Base-by-base conservation (phyloP, 129 eudicot species). In the Smallanthus sonchifolius region DNA sequence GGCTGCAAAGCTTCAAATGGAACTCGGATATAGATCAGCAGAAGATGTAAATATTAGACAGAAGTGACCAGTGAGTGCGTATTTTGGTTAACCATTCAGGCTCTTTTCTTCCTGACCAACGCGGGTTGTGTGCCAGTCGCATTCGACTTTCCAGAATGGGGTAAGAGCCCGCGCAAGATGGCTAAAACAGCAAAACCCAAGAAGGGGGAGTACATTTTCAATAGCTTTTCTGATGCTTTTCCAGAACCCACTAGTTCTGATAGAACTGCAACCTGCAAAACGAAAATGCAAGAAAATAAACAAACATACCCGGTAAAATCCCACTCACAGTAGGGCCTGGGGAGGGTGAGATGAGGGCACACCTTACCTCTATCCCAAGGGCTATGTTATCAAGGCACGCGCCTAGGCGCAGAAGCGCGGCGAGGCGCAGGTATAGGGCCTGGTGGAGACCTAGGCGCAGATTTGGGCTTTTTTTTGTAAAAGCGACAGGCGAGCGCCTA, bases 181-280 rank as follows among this genome's bases (percentile, higher is more conserved):
- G 97, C 96, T 67, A 93, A 49, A 72, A 85, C 38, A 30, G 96
- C 86, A 54, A 88, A 72, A n/a, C 92, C 98, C 85, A 93, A 7
- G 76, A 90, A 90, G 0, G 98, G 96, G 47, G 4, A 70, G 70
- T 90, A 86, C 59, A 93, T 28, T 81, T 57, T 80, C 54, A 86
- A 56, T 35, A 93, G 81, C 81, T 81, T 76, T 4, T 88, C 97
- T 19, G 96, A 88, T 73, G 96, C 91, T 68, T 73, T 85, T 69
- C 83, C 86, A 5, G 98, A 88, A 49, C 79, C 70, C 51, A 32
- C 70, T 59, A 90, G 59, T 79, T 93, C 98, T 28, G 86, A 67
- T 67, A 86, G 61, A 79, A 93, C 73, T 6, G 91, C 92, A 10
- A 78, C 97, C 98, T 92, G 86, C 32, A 39, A 72, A 28, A 42